Base-by-base conservation (phyloP, 2,329 filamentous ascomycete species). In the Ceratocystis variospora region DNA sequence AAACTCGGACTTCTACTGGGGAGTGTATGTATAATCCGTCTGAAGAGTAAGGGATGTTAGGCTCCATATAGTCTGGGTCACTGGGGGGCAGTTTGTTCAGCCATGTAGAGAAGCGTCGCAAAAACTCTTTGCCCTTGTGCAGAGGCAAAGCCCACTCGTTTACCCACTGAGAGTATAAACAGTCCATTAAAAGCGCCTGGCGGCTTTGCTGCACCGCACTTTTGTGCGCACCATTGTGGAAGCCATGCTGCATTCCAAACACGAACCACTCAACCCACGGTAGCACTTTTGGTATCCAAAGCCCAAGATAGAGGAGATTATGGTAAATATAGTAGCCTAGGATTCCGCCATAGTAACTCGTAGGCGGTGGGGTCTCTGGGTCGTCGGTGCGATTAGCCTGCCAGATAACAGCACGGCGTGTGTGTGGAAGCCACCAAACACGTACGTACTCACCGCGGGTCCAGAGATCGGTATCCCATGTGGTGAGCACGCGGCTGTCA, bases 371-470 rank as follows among this genome's bases (percentile, higher is more conserved):
- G 17, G 77, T 77, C 50, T 81, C 76, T 0, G 84, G 79, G 66
- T 87, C 83, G 7, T 83, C 78, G 0, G 89, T 90, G 74, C 88
- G 88, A 61, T 90, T 82, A n/a, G 91, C 94, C 50, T 84, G 83
- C 94, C 94, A 99, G 59, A 95, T 83, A 61, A 97, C 89, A 0
- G 90, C 90, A 59, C 90, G 84, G 66, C 90, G 84, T 73, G 89
- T 90, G 77, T 97, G 96, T 0, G 94, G 94, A 73, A 96, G 86
- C 94, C 94, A 99, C 93, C 94, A 99, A 33, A 96, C 90, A 33
- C 94, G 83, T 31, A 95, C 90, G 73, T 93, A 99, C 75, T 97
- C 91, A 68, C 87, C 84, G 68, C 85, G 82, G 1, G 84, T 89
- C 93, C 94, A 97, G 15, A 97, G 80, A 44, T 82, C 81, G 5